Base-by-base conservation (phyloP, 495 filamentous ascomycete genomes). In the Trichoderma asperelloides region DNA sequence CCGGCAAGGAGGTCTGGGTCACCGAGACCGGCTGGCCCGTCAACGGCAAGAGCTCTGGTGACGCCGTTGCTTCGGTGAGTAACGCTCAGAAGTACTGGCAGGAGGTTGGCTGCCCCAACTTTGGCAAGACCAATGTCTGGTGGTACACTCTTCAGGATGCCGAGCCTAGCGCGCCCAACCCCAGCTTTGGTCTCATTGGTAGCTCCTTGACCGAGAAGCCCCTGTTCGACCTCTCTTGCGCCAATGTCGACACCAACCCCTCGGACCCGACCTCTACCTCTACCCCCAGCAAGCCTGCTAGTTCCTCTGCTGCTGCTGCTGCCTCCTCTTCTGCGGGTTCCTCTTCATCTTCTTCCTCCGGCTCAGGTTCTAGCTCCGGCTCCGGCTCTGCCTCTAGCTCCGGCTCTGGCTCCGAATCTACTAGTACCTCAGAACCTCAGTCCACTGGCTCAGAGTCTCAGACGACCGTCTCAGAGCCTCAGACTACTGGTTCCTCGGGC, bases 1-100 rank as follows among this genome's bases (percentile, higher is more conserved):
- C 79, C 25, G 84, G 82, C 68, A 94, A 92, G 84, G 80, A 84
- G 16, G 85, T 96, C 72, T 93, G 93, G 89, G 83, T 96, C 69
- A 96, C 92, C 27, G 93, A 96, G 84, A 96, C 92, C 30, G 93
- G 93, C 69, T 94, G 88, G 83, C 93, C 93, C 66, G 86, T 91
- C 28, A 86, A 78, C 68, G 93, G 92, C 39, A 74, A 79, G 43
- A 80, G 77, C 18, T 75, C 83, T 68, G 86, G 84, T 67, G 73
- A 85, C 45, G 91, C 88, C 65, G 78, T 88, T 9, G 83, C 93
- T 27, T 85, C 78, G 23, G 63, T 75, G 30, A 79, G 78, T n/a
- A 96, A 95, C 74, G 89, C 92, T 37, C 83, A 89, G 81, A 82
- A 74, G 30, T 97, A 87, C 80, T 97, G 91, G 90, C 82, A 90